These are phyloP conservation scores for Penicillium maclennaniae DNA, from an alignment of 495 filamentous ascomycete genomes.

Conservation along the genomic window DNA sequence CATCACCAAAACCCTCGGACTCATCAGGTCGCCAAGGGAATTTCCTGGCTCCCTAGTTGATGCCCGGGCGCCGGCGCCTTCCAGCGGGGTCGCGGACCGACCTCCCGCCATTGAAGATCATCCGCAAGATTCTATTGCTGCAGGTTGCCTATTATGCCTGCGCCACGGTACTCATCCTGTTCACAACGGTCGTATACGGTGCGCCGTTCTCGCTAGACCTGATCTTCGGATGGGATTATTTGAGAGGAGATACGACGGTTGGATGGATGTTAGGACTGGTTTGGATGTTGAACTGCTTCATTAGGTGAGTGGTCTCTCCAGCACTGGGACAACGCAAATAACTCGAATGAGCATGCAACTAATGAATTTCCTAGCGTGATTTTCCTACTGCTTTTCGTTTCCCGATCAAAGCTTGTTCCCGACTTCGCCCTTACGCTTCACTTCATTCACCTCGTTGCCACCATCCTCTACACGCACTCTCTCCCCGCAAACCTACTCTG, in stretches of 20 bases:
- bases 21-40: conserved; percentile 6
- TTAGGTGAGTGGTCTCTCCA: conserved; percentile 57
- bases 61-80: conserved; percentile 74
- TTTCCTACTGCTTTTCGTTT: conserved; percentile 73
- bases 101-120: conserved; percentile 78
- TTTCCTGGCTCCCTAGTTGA: conserved; percentile 34
- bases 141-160: conserved; percentile 78
- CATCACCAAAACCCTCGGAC: not conserved
- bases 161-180: conserved; percentile 74
- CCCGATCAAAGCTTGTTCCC: conserved; percentile 83
- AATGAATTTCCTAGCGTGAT: conserved; percentile 45
- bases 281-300: conserved; percentile 73
- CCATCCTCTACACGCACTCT: conserved; percentile 67
- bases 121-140: conserved; percentile 81
- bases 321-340: not conserved
- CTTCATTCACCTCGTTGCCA: conserved; percentile 76
- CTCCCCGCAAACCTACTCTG: conserved; percentile 75
- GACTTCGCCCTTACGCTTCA: conserved; percentile 92
- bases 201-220: conserved; percentile 64
- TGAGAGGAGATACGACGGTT: conserved; percentile 84
- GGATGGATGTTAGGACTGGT: conserved; percentile 90
- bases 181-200: conserved; percentile 83
- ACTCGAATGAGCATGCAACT: not conserved
- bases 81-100: conserved; percentile 76
- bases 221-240: conserved; percentile 73